A percentile compares a stretch with the other conserved stretches of the same genome.
phyloP scores from a whole-genome alignment of 2,329 filamentous ascomycete genomes.

The Fusarium mexicanum region DNA sequence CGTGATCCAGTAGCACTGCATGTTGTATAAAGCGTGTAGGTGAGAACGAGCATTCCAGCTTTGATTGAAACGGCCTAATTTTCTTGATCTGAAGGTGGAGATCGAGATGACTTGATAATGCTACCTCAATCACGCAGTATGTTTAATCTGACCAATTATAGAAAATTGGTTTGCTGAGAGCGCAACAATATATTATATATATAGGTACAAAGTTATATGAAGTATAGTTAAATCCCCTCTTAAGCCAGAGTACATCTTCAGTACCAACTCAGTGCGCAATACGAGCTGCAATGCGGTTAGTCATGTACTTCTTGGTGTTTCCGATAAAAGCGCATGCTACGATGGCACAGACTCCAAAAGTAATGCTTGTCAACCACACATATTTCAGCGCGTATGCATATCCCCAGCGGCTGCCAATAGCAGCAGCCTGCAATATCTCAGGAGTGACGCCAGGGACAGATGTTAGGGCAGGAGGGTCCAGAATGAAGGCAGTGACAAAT shows the following conservation, averaged over 20 bases:
- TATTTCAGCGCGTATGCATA: background rate
- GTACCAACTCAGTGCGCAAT: background rate
- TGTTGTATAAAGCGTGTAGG: too few species aligned
- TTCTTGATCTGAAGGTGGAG: too few species aligned
- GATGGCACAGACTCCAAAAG: background rate
- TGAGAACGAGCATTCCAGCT: too few species aligned
- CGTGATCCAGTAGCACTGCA: accelerated
- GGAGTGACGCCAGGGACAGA: background rate
- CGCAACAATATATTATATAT: too few species aligned
- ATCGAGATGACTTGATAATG: accelerated
- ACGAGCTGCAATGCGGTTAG: background rate
- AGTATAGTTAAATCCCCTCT: background rate
- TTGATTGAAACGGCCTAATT: accelerated
- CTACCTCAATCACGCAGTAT: accelerated
- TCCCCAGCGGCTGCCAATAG: background rate
- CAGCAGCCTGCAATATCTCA: background rate
- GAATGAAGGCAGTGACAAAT: background rate
- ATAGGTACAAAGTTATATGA: accelerated
- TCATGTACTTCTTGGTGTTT: background rate
- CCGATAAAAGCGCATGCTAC: background rate
- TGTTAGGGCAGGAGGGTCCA: background rate
- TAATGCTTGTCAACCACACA: background rate
- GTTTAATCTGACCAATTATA: too few species aligned
- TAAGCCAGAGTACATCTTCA: accelerated
- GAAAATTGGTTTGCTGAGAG: accelerated